phyloP scores from a whole-genome alignment of 2,329 filamentous ascomycete species.

The Bisporella sp. region DNA sequence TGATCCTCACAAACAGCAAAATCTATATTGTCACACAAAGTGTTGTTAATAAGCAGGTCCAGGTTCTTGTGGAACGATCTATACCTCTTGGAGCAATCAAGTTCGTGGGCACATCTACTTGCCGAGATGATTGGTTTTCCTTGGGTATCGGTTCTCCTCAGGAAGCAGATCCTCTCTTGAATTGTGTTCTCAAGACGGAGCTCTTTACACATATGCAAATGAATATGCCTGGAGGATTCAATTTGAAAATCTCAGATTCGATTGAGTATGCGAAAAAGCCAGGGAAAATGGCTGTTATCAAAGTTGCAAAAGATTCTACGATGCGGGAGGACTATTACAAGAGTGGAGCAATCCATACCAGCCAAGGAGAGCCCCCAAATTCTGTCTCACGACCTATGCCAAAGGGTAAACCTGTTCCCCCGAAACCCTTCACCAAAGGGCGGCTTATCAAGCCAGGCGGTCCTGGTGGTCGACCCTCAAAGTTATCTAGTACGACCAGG shows the following conservation, averaged over 20 bases:
- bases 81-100: slow-evolving; percentile 85
- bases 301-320: slow-evolving; percentile 81
- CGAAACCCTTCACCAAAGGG: slow-evolving; percentile 85
- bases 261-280: slow-evolving; percentile 99
- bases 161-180: slow-evolving; percentile 88
- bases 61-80: slow-evolving; percentile 74
- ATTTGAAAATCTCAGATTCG: slow-evolving; percentile 71
- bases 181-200: slow-evolving; percentile 93
- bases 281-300: slow-evolving; percentile 81
- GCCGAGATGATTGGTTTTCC: slow-evolving; percentile 96
- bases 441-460: slow-evolving; percentile 88
- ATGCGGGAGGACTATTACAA: slow-evolving; percentile 82
- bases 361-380: slow-evolving; percentile 73
- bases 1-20: slow-evolving; percentile 79
- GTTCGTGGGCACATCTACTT: slow-evolving; percentile 70
- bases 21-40: slow-evolving; percentile 86
- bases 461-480: slow-evolving; percentile 74
- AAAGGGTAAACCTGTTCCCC: slow-evolving; percentile 76
- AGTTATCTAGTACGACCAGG: slow-evolving; percentile 43
- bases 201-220: slow-evolving; percentile 88
- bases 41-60: slow-evolving; percentile 72
- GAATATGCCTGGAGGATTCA: slow-evolving; percentile 69
- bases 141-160: slow-evolving; percentile 83
- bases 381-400: slow-evolving; percentile 81
- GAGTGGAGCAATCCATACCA: slow-evolving; percentile 84